phyloP scores from a whole-genome alignment of 2,329 filamentous ascomycete genomes.

The Cyphellophora europaea region DNA sequence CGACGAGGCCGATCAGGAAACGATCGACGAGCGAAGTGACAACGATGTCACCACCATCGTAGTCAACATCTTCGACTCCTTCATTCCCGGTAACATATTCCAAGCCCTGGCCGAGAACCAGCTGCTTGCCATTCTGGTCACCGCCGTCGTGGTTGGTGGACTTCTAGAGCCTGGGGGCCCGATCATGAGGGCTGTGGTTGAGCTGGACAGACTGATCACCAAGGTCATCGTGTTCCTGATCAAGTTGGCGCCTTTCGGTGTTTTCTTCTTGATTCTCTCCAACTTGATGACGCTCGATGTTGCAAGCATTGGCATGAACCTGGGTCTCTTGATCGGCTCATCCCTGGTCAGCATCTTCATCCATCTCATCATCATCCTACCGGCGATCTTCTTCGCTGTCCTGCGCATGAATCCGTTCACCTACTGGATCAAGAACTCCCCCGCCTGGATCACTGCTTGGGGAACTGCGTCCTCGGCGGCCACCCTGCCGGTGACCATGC shows the following conservation, averaged over 20 bases:
- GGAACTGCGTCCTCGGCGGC: conserved; percentile 45
- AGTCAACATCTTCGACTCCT: conserved; percentile 39
- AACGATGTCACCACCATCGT: conserved; percentile 34
- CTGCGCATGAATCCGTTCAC: conserved; percentile 38
- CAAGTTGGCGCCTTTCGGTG: conserved; percentile 40
- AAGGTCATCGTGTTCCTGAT: conserved; percentile 40
- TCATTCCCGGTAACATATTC: conserved; percentile 42
- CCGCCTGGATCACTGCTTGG: conserved; percentile 47
- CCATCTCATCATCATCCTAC: conserved; percentile 39
- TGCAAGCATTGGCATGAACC: conserved; percentile 37
- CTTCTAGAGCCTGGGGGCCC: conserved; percentile 33
- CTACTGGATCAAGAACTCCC: conserved; percentile 39
- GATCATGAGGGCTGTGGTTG: conserved; percentile 35
- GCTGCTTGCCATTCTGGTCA: conserved; percentile 39
- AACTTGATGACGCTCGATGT: conserved; percentile 44
- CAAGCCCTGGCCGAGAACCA: conserved; percentile 37
- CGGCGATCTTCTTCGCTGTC: conserved; percentile 32
- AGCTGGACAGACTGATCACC: conserved; percentile 41
- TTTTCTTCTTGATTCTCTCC: conserved; percentile 45
- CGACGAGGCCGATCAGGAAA: conserved; percentile 21
- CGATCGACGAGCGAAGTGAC: conserved; percentile 25
- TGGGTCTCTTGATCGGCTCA: conserved; percentile 42
- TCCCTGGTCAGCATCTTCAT: conserved; percentile 38
- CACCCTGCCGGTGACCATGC: conserved; percentile 42
- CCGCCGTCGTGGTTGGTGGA: conserved; percentile 37